Conservation (phyloP, 345 rosid genomes). For the Trapa bicornis region DNA sequence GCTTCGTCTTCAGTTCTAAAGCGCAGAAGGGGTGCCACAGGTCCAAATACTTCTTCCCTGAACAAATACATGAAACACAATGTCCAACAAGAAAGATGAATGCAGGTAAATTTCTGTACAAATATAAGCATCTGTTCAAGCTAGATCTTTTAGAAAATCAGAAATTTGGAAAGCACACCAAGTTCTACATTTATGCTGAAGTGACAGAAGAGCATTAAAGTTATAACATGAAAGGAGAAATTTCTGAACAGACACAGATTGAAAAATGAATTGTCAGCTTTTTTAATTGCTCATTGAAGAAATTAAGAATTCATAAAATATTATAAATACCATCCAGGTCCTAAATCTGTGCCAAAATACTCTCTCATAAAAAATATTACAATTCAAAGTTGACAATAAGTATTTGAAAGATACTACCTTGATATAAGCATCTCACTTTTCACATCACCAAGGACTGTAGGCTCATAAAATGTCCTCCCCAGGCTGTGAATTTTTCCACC, state of each 20-base stretch:
- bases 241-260: background rate
- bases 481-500: constrained; percentile 87
- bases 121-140: background rate
- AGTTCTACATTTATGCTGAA: background rate
- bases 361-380: no score
- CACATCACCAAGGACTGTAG: constrained; percentile 55
- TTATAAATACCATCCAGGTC: no score
- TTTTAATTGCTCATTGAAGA: no score
- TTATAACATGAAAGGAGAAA: background rate
- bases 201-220: background rate
- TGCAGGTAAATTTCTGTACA: background rate
- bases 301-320: no score
- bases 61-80: background rate
- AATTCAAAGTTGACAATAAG: no score
- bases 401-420: no score
- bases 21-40: constrained; percentile 74
- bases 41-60: constrained; percentile 97
- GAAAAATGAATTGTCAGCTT: background rate
- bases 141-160: background rate
- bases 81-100: background rate
- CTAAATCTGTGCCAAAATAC: no score
- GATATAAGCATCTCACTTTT: no score
- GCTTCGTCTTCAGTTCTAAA: constrained; percentile 94
- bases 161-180: background rate
- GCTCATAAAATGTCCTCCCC: constrained; percentile 92